Percentiles rank a stretch among this genome's conserved stretches.
phyloP scores from a whole-genome alignment of 129 eudicot species.

The Saposhnikovia divaricata region DNA sequence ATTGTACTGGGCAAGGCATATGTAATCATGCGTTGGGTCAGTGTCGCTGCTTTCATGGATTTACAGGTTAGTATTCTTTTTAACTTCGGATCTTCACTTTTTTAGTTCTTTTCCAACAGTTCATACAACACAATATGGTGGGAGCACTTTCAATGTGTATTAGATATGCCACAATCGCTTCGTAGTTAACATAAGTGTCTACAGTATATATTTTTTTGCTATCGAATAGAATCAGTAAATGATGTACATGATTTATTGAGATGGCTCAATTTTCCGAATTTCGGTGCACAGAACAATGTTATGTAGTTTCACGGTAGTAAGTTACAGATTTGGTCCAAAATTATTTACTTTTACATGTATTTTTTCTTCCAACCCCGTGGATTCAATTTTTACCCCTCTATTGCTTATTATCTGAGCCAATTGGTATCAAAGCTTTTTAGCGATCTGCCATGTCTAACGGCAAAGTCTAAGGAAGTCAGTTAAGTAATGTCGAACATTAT shows the following conservation, averaged over 20 bases:
- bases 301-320: neutral
- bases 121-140: neutral
- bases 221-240: neutral
- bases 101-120: neutral
- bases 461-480: neutral
- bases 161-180: neutral
- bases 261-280: neutral
- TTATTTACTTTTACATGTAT: neutral
- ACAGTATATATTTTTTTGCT: too few species aligned
- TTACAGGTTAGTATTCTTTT: conserved; percentile 55
- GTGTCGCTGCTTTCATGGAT: conserved; percentile 96
- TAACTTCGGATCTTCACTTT: neutral
- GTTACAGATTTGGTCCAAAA: neutral
- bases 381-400: neutral
- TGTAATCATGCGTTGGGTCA: conserved; percentile 83
- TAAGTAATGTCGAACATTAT: neutral
- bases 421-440: neutral
- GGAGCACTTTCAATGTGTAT: neutral
- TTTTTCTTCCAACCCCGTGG: neutral
- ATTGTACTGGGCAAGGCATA: conserved; percentile 81
- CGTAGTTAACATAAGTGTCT: neutral
- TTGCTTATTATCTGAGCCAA: neutral
- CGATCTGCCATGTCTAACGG: neutral
- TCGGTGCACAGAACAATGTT: neutral
- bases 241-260: neutral